Conservation (phyloP, 208 protist species). For the Lotmaria passim region DNA sequence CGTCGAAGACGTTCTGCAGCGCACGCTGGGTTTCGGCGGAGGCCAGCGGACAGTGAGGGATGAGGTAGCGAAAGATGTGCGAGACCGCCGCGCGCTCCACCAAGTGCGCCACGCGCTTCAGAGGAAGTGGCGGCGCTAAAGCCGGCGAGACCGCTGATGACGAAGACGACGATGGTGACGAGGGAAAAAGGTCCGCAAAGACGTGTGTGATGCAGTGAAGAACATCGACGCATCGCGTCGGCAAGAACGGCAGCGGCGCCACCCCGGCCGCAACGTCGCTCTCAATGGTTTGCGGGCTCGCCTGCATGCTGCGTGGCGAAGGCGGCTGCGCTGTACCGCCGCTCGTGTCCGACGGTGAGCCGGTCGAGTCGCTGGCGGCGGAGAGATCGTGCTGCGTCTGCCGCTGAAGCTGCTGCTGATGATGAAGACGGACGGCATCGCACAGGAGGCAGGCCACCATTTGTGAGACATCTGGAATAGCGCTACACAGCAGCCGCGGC, state of each 20-base stretch:
- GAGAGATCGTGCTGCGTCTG: background rate
- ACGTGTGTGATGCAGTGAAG: conserved; percentile 48
- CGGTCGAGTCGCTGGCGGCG: background rate
- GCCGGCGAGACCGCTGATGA: background rate
- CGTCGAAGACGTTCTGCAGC: conserved; percentile 47
- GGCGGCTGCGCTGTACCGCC: conserved; percentile 3
- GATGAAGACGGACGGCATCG: conserved; percentile 56
- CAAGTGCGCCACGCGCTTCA: conserved; percentile 49
- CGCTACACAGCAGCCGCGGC: conserved; percentile 57
- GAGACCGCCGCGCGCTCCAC: conserved; percentile 60
- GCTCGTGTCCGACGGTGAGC: conserved; percentile 7
- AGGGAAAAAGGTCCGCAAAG: conserved; percentile 41
- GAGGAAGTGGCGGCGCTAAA: conserved; percentile 8
- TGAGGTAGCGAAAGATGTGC: conserved; percentile 51
- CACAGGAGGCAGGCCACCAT: conserved; percentile 69
- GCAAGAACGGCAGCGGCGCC: conserved; percentile 42
- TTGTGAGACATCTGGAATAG: conserved; percentile 55
- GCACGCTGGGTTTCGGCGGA: conserved; percentile 11
- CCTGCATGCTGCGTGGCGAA: background rate
- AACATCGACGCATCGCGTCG: conserved; percentile 44
- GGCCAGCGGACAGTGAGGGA: conserved; percentile 46
- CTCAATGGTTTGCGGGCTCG: conserved; percentile 8
- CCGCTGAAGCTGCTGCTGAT: conserved; percentile 10
- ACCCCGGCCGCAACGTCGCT: conserved; percentile 9
- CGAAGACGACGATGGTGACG: background rate